Conservation (phyloP, 495 filamentous ascomycete species). For the Hypoxylon fragiforme region DNA sequence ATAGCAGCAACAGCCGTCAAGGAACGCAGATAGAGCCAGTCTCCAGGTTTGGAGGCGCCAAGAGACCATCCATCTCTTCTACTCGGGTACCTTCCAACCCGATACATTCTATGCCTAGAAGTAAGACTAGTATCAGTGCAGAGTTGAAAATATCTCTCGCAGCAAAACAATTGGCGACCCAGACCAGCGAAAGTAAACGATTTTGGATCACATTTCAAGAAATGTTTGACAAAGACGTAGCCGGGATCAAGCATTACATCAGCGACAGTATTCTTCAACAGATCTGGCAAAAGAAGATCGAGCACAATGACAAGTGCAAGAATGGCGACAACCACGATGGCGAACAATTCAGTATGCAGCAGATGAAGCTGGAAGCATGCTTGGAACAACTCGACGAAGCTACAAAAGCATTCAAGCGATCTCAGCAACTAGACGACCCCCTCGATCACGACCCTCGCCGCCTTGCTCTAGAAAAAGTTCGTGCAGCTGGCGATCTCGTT, state of each 20-base stretch:
- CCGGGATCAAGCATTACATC: constrained; percentile 33
- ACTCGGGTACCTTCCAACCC: constrained; percentile 39
- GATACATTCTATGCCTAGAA: too few species aligned
- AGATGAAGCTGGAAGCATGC: constrained; percentile 32
- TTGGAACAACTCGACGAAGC: constrained; percentile 30
- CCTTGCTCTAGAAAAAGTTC: constrained; percentile 28
- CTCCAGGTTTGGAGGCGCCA: not conserved
- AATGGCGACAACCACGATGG: constrained; percentile 22
- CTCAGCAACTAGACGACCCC: constrained; percentile 4
- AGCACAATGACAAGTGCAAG: constrained; percentile 20
- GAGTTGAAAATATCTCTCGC: constrained; percentile 33
- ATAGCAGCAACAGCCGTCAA: not conserved
- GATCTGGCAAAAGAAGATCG: constrained; percentile 39
- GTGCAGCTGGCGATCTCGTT: constrained; percentile 15
- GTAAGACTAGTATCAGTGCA: constrained; percentile 6
- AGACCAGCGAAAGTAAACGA: constrained; percentile 32
- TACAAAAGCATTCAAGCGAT: constrained; percentile 14
- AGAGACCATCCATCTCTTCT: not conserved
- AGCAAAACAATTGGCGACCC: constrained; percentile 30
- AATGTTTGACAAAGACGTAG: constrained; percentile 36
- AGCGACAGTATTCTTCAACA: constrained; percentile 27
- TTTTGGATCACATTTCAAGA: constrained; percentile 35
- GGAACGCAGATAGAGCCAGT: not conserved
- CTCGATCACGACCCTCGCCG: constrained; percentile 26
- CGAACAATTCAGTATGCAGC: constrained; percentile 30